Percentiles rank a stretch among this genome's conserved stretches.
phyloP scores from a whole-genome alignment of 2,329 filamentous ascomycete genomes.

The Gliomastix tumulicola region DNA sequence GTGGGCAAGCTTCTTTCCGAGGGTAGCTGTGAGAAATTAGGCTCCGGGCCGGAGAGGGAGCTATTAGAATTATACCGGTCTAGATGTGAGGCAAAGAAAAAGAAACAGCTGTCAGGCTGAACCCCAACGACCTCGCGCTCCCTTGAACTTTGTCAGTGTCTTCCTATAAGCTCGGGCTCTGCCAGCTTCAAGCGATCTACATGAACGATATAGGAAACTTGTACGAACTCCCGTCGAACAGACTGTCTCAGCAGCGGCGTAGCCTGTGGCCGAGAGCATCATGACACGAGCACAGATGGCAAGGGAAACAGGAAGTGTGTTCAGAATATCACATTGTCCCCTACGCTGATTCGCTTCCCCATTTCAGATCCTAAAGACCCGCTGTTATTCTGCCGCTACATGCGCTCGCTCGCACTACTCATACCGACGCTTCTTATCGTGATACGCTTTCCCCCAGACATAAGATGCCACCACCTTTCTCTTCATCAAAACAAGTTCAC shows the following conservation, averaged over 20 bases:
- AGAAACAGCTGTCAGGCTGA: background rate
- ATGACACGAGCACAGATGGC: too few relatives aligned
- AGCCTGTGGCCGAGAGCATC: too few relatives aligned
- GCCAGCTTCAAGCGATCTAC: too few relatives aligned
- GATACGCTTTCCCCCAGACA: background rate
- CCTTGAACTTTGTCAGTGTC: background rate
- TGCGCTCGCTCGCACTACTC: too few relatives aligned
- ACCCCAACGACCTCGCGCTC: background rate
- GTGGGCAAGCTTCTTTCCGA: slow-evolving; percentile 22
- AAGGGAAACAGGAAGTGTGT: too few relatives aligned
- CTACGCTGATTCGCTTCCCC: too few relatives aligned
- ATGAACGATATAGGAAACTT: too few relatives aligned
- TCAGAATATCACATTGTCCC: too few relatives aligned
- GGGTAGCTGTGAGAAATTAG: background rate
- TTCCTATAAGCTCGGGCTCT: background rate
- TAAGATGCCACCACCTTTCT: background rate
- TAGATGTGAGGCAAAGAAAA: slow-evolving; percentile 1
- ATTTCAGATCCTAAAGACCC: too few relatives aligned
- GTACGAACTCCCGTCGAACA: too few relatives aligned
- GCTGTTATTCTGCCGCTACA: too few relatives aligned
- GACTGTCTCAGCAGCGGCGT: too few relatives aligned
- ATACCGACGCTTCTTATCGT: background rate
- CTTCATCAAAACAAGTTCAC: background rate
- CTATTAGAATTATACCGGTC: background rate
- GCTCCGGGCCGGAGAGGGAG: slow-evolving; percentile 1